Evolutionary conservation across 2,329 filamentous ascomycete species (phyloP), one percentile per base, ranked within the genome.

Genomic region (Exophiala alcalophila): DNA sequence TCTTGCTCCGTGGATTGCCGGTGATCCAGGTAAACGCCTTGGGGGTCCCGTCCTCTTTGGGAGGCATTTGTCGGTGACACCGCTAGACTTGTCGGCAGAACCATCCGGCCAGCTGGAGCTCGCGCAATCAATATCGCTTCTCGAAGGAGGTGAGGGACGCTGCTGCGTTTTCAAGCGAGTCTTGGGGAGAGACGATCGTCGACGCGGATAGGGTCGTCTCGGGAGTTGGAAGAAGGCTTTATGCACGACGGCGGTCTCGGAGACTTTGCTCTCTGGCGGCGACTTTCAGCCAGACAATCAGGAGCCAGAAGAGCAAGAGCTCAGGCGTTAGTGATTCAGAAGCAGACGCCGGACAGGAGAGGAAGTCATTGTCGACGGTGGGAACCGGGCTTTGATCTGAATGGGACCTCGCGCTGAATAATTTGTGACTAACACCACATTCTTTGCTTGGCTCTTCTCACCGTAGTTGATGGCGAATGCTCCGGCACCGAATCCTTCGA

Each of bases 31-130:
- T 46, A 23, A 49, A 49, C 5, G 47, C 29, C 28, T 39, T 38
- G 11, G 36, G 38, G 33, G 42, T 26, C 21, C 37, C 38, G 34
- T 38, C 42, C 37, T 46, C 40, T 34, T 29, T 41, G 31, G 46
- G 40, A 49, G 46, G 46, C 46, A 49, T 49, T 44, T 35, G 46
- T 31, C 40, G 46, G 34, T 38, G 26, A 41, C 26, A 44, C 40
- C 46, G 42, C 35, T 14, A 24, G 15, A 5, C 5, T 15, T 16
- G 18, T 20, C 28, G 24, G 6, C 16, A 30, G 31, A 38, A 34
- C 7, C 44, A 47, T 47, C 32, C 44, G 44, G 39, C 12, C 25
- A 25, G 21, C 18, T 12, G 34, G 20, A 27, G 26, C 15, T 32
- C 28, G 21, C 10, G 4, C n/a, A n/a, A n/a, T n/a, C n/a, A n/a